Conservation (phyloP, 2,329 filamentous ascomycete genomes). For the Pseudogymnoascus sp. region DNA sequence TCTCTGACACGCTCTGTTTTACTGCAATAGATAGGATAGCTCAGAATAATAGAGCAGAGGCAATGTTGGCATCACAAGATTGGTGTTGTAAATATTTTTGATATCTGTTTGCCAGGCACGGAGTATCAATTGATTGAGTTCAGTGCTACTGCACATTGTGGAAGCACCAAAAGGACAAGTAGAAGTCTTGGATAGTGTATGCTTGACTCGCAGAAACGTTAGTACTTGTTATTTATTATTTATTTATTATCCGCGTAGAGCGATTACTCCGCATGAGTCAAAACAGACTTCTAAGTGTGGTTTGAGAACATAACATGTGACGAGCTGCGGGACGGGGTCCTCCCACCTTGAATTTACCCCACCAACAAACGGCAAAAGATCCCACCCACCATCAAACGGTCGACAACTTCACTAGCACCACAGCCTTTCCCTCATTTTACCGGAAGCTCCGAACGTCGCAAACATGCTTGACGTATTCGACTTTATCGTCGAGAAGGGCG, state of each 20-base stretch:
- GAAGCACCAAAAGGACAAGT: neutral
- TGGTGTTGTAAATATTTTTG: neutral
- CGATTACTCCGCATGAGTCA: neutral
- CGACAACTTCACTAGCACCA: neutral
- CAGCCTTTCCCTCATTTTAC: neutral
- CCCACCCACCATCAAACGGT: neutral
- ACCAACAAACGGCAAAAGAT: slow-evolving; percentile 9
- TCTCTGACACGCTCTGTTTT: neutral
- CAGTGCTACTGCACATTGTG: neutral
- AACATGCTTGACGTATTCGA: slow-evolving; percentile 70
- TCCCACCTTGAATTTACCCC: slow-evolving; percentile 11
- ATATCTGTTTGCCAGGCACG: neutral
- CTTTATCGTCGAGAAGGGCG: slow-evolving; percentile 79
- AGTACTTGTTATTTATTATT: neutral
- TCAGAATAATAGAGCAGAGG: neutral
- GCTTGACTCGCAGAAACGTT: neutral
- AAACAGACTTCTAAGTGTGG: neutral
- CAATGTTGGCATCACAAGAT: neutral
- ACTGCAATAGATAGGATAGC: slow-evolving; percentile 7
- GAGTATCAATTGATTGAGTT: neutral
- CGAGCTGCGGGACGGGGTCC: neutral
- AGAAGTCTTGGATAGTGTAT: neutral
- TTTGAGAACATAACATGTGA: slow-evolving; percentile 8
- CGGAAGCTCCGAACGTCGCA: slow-evolving; percentile 13
- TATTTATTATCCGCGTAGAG: neutral